Conservation (phyloP, 169 alveolate genomes). For the Plasmodium coatneyi region DNA sequence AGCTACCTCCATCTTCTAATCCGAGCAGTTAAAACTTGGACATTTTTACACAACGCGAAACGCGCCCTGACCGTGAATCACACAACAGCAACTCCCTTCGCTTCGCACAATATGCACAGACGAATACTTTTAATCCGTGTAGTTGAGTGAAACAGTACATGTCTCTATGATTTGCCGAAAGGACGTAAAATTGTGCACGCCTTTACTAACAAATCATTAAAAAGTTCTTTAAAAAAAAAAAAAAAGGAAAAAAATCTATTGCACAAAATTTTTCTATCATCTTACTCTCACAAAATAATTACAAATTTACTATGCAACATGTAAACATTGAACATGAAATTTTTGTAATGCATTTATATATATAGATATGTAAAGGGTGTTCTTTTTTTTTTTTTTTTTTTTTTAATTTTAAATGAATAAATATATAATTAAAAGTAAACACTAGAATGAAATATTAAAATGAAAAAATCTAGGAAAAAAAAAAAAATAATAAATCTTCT, state of each 20-base stretch:
- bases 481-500: background rate
- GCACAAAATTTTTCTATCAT: constrained; percentile 14
- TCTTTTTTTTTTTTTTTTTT: background rate
- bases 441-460: background rate
- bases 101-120: background rate
- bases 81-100: background rate
- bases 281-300: constrained; percentile 22
- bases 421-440: background rate
- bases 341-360: background rate
- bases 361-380: background rate
- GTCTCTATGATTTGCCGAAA: constrained; percentile 1
- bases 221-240: background rate
- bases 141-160: background rate
- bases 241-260: background rate
- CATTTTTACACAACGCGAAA: background rate
- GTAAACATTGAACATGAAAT: background rate
- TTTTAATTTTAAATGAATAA: background rate
- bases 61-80: background rate
- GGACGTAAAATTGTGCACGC: constrained; percentile 6
- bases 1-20: background rate
- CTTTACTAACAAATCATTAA: background rate
- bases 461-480: background rate
- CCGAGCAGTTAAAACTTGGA: background rate
- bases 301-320: constrained; percentile 7
- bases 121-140: background rate